These are phyloP conservation scores for Botryotinia convoluta DNA, from an alignment of 2,329 filamentous ascomycete species.

Conservation along the genomic window DNA sequence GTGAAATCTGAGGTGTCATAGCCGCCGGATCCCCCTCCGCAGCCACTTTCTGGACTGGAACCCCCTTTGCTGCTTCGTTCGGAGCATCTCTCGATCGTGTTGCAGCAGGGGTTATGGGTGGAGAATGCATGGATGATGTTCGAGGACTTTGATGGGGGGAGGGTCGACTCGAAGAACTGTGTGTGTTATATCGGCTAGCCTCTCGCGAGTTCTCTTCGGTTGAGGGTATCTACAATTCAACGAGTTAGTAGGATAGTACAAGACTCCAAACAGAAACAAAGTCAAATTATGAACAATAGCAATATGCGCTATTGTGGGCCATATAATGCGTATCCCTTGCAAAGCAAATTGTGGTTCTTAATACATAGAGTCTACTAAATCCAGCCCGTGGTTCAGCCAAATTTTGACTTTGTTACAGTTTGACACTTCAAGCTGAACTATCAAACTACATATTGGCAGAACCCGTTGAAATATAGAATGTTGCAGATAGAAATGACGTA, in stretches of 20 bases:
- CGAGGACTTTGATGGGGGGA: slow-evolving; percentile 68
- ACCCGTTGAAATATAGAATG: neutral
- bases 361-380: slow-evolving; percentile 22
- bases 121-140: slow-evolving; percentile 74
- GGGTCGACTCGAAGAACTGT: slow-evolving; percentile 60
- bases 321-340: slow-evolving; percentile 15
- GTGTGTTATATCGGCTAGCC: slow-evolving; percentile 62
- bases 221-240: slow-evolving; percentile 52
- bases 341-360: slow-evolving; percentile 22
- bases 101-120: slow-evolving; percentile 82
- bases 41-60: slow-evolving; percentile 41
- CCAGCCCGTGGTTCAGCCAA: slow-evolving; percentile 22
- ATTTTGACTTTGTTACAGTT: slow-evolving; percentile 18
- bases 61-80: slow-evolving; percentile 36
- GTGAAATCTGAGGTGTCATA: slow-evolving; percentile 69
- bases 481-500: slow-evolving; percentile 49
- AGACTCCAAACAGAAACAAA: slow-evolving; percentile 21
- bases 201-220: slow-evolving; percentile 56
- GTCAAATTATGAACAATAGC: slow-evolving; percentile 1
- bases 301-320: slow-evolving; percentile 28
- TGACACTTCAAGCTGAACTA: slow-evolving; percentile 4
- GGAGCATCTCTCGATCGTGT: slow-evolving; percentile 58
- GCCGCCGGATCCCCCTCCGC: slow-evolving; percentile 45
- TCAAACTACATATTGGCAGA: neutral
- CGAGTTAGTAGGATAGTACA: slow-evolving; percentile 24